Evolutionary conservation across 2,329 filamentous ascomycete genomes (phyloP), one percentile per base, ranked within the genome.

Genomic region (Colletotrichum orbiculare): DNA sequence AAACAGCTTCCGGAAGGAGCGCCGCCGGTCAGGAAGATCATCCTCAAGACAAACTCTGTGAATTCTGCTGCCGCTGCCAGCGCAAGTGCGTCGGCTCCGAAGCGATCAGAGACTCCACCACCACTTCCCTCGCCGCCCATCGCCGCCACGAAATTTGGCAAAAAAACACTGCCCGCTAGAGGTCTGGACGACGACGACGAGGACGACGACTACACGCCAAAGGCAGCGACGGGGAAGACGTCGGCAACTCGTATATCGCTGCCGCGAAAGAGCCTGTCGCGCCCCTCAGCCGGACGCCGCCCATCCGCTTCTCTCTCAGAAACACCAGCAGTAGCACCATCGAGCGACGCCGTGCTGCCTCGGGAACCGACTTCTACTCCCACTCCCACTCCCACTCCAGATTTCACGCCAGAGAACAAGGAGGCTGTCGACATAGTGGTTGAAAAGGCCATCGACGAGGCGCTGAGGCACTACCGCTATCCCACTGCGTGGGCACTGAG

Each of bases 401-500:
- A 57, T 8, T 37, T 37, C 15, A 55, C 35, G 15, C 59, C 53
- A 11, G 54, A 56, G 41, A 78, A 81, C 67, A 81, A 78, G 67
- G 81, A 82, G 43, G 73, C 81, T 39, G 78, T 81, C 34, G 85
- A 84, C 69, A 82, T 78, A 71, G 82, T 87, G 35, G 79, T 90
- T 43, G 84, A 87, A 72, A 71, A 76, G 38, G 86, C 86, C n/a
- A 85, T 89, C 37, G 82, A 87, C 9, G 82, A 87, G 71, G 87
- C 87, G 6, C 74, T 90, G 53, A 77, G 80, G 64, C 81, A 85
- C 71, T 80, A 81, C 67, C 84, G 85, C 64, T 89, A 87, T 72
- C 85, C 86, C 58, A 89, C 87, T 8, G 88, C 87, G 2, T 89
- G 83, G 78, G 87, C 87, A 46, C 78, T 90, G 64, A 81, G 86